phyloP scores from a whole-genome alignment of 768 basidiomycete genomes.

The Suillus paluster region DNA sequence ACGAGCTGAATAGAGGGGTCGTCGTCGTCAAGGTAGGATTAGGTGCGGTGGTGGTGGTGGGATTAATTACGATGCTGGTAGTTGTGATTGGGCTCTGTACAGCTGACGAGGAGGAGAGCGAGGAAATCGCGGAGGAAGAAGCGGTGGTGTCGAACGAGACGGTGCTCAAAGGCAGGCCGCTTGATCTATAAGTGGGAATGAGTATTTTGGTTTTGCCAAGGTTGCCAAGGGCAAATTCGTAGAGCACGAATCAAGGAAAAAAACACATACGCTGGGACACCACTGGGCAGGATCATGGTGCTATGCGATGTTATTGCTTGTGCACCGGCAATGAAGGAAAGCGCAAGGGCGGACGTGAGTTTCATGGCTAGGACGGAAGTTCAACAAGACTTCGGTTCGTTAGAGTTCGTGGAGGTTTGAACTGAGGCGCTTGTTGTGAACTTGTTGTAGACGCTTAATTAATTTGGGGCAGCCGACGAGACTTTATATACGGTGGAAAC shows the following conservation, averaged over 20 bases:
- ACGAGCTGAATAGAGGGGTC: neutral
- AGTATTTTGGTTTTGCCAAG: neutral
- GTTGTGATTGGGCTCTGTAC: conserved; percentile 12
- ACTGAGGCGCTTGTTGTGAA: neutral
- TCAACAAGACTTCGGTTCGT: neutral
- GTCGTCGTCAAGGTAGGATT: neutral
- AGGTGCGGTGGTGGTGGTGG: no score
- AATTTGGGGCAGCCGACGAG: neutral
- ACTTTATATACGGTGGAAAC: neutral
- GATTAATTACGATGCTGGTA: neutral
- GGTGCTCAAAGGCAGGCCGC: conserved; percentile 19
- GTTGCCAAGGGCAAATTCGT: neutral
- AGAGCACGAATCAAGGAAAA: neutral
- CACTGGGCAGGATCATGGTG: conserved; percentile 15
- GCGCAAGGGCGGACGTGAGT: conserved; percentile 10
- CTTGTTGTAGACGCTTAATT: neutral
- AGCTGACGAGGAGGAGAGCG: conserved; percentile 26
- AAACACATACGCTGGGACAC: conserved; percentile 25
- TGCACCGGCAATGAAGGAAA: conserved; percentile 12
- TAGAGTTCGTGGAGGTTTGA: no score
- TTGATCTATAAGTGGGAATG: conserved; percentile 23
- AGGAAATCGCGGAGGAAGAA: conserved; percentile 19
- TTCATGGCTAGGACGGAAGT: conserved; percentile 17
- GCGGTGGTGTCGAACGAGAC: conserved; percentile 30
- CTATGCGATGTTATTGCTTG: neutral